Conservation (phyloP, 129 eudicot genomes). For the Dittrichia graveolens region DNA sequence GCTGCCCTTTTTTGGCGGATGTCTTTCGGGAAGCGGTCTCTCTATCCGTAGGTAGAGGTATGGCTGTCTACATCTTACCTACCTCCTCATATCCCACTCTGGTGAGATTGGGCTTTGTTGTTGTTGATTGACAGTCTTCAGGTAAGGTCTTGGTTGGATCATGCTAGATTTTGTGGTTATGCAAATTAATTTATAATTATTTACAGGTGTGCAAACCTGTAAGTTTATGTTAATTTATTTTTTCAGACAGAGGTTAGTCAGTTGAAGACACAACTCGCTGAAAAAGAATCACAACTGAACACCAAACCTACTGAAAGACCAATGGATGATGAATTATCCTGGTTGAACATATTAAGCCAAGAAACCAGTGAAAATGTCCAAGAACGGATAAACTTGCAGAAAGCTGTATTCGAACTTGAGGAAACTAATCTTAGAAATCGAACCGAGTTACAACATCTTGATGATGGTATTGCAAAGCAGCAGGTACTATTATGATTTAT, state of each 20-base stretch:
- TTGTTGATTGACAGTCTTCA: conserved; percentile 81
- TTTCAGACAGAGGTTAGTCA: conserved; percentile 74
- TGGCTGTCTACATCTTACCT: no score
- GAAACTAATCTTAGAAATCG: conserved; percentile 85
- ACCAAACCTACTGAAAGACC: conserved; percentile 76
- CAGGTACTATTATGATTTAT: conserved; percentile 49
- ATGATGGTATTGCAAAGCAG: conserved; percentile 77
- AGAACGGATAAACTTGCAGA: conserved; percentile 89
- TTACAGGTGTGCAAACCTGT: not conserved
- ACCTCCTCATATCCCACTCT: no score
- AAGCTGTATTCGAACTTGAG: conserved; percentile 89
- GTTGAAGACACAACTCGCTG: conserved; percentile 78
- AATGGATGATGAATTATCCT: conserved; percentile 74
- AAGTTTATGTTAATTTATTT: conserved; percentile 7
- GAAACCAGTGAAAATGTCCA: conserved; percentile 96
- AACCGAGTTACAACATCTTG: conserved; percentile 82
- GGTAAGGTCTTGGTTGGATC: conserved; percentile 43
- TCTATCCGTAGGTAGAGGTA: no score
- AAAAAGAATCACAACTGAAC: conserved; percentile 75
- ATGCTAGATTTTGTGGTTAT: conserved; percentile 18
- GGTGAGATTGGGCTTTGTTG: no score
- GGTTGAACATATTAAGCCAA: conserved; percentile 79
- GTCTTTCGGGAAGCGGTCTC: no score
- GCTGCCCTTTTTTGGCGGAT: no score
- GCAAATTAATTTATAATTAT: not conserved